Evolutionary conservation across 129 eudicot genomes (phyloP).

Genomic region (Logfia minima): DNA sequence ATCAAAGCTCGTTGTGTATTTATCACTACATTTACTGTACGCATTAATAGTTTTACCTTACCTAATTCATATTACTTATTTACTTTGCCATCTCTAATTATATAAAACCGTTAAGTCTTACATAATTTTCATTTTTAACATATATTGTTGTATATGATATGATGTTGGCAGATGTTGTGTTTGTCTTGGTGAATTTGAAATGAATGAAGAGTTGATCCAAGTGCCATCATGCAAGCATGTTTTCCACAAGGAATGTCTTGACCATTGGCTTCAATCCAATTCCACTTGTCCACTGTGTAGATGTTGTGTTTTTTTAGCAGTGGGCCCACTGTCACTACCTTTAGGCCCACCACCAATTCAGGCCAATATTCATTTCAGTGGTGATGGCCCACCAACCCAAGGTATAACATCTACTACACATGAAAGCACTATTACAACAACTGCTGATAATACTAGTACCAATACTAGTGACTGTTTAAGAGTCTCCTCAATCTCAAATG

Average conservation of each 20-base stretch:
- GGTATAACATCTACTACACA: neutral
- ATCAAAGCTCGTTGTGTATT: too few species aligned
- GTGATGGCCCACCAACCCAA: conserved; percentile 16
- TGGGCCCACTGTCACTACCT: conserved; percentile 12
- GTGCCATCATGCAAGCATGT: conserved; percentile 64
- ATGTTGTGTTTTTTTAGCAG: conserved; percentile 44
- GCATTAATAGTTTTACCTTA: too few species aligned
- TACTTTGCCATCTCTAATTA: neutral
- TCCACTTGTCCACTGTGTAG: conserved; percentile 77
- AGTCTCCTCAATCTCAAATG: conserved; percentile 20
- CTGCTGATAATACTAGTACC: neutral
- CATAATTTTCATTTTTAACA: neutral
- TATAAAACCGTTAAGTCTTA: neutral
- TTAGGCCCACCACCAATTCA: conserved; percentile 15
- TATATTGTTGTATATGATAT: neutral
- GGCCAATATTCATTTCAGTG: conserved; percentile 10
- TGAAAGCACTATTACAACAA: neutral
- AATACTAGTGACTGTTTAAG: conserved; percentile 13
- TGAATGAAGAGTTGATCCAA: conserved; percentile 60
- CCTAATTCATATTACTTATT: neutral
- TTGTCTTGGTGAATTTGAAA: conserved; percentile 72
- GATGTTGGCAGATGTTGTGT: conserved; percentile 59
- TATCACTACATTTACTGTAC: too few species aligned
- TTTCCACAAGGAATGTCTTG: conserved; percentile 63
- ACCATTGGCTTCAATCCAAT: conserved; percentile 62